Evolutionary conservation across 2,329 filamentous ascomycete species (phyloP), one percentile per base, ranked within the genome.

Genomic region (Diplocarpon rosae): DNA sequence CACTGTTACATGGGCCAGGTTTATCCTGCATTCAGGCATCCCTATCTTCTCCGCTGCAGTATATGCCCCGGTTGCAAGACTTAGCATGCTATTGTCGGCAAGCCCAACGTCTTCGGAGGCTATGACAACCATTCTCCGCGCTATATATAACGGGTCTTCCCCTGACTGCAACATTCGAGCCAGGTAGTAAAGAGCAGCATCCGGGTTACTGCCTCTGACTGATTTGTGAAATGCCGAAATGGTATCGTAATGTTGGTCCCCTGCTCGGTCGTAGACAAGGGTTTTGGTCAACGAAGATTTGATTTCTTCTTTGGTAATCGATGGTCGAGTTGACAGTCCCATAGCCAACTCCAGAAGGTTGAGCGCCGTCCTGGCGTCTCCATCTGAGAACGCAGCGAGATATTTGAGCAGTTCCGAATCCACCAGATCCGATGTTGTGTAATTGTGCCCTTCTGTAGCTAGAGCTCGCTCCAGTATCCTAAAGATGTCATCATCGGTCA

Each of bases 191-290:
- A 98, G 73, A 0, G 90, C 76, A 0, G 90, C 92, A 62, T 96
- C 85, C 0, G 90, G 65, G 58, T 95, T 82, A 44, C 79, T 83
- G 33, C 92, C 92, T 37, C 92, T 83, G 9, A 96, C 81, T 2
- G 88, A 88, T 59, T 98, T 98, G 72, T 96, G 92, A 57, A 96
- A 92, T 27, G 92, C 92, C 1, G 86, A 94, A 58, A 98, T 96
- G 42, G 85, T 92, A 61, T 98, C 90, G 68, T 96, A 98, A 66
- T 96, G 92, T 62, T 95, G 87, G 64, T 98, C 92, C 42, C 92
- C 90, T 0, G 85, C 85, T 43, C 92, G 80, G 64, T 98, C 92
- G 65, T 96, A 96, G 12, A 96, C 88, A 1, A 96, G 71, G 0
- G 90, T 96, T 61, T 89, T 89, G 2, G 90, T 96, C 9, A 98